Evolutionary conservation across 768 basidiomycete species (phyloP).

Genomic region (Rhodosporidiobolus odoratus): DNA sequence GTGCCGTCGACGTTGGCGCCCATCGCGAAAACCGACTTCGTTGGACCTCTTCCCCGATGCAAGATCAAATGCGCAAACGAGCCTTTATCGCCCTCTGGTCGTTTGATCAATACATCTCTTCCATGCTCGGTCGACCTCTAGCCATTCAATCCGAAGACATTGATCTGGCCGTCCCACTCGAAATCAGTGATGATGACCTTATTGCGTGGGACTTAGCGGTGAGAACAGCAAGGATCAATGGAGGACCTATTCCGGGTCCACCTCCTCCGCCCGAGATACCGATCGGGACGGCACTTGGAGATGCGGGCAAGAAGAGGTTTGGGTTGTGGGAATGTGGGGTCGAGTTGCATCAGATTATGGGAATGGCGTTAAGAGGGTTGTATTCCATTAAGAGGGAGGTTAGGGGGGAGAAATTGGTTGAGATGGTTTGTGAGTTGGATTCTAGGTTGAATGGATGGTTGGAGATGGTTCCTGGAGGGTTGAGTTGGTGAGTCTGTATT

Average conservation of each 20-base stretch:
- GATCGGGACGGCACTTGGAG: not conserved
- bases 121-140: conserved; percentile 62
- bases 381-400: conserved; percentile 4
- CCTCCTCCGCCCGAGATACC: not conserved
- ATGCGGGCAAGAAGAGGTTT: not conserved
- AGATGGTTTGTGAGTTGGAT: conserved; percentile 21
- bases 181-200: conserved; percentile 17
- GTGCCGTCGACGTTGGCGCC: conserved; percentile 70
- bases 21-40: conserved; percentile 58
- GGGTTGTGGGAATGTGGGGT: not conserved
- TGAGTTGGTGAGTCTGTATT: conserved; percentile 10
- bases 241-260: not conserved
- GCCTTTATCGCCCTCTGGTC: conserved; percentile 57
- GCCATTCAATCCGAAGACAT: conserved; percentile 71
- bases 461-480: conserved; percentile 25
- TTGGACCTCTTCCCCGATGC: conserved; percentile 47
- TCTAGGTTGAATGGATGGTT: conserved; percentile 26
- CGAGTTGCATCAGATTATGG: conserved; percentile 15
- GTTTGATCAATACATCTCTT: conserved; percentile 41
- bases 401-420: conserved; percentile 1
- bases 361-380: not conserved
- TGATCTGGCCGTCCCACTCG: conserved; percentile 42
- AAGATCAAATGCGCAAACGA: conserved; percentile 72
- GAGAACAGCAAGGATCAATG: not conserved
- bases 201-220: conserved; percentile 21